Evolutionary conservation across 2,329 filamentous ascomycete species (phyloP), one percentile per base, ranked within the genome.

Genomic region (Elsinoe australis): DNA sequence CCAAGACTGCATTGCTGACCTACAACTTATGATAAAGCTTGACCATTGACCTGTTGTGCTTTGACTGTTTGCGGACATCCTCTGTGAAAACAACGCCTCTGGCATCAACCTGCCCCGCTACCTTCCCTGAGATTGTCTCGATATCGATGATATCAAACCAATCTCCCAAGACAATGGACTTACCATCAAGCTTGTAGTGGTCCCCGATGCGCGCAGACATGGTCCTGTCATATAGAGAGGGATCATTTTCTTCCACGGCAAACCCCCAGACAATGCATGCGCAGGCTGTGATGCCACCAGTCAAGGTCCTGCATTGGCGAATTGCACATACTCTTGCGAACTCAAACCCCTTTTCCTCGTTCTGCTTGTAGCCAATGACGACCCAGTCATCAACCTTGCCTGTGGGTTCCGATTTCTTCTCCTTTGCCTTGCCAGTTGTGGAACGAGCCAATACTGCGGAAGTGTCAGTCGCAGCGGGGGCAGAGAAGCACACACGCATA

Each of bases 271-370:
- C n/a, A n/a, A n/a, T n/a, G n/a, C n/a, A n/a, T n/a, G n/a, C n/a
- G n/a, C n/a, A n/a, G n/a, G n/a, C 18, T 8, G 14, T 36, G 33
- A 4, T 18, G 18, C 19, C 18, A 10, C 18, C 14, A n/a, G n/a
- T n/a, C n/a, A n/a, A n/a, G 33, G 4, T 36, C n/a, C 10, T 36
- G 33, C 15, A 36, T 36, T 36, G n/a, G 18, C 33, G 33, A 17
- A 36, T 36, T n/a, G 33, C 33, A 8, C 33, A 36, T 10, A 36
- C 33, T 18, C 19, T 36, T 14, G 33, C 33, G 18, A 36, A 36
- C 14, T 19, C 33, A 36, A 6, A 10, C 5, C 18, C 33, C 5
- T 15, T 2, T 10, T 36, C 12, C 9, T 17, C n/a, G 3, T 6
- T 17, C 14, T 36, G 14, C n/a, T n/a, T 5, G 33, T 17, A 36